A percentile compares a stretch with the other conserved stretches of the same genome.
phyloP scores from a whole-genome alignment of 441 rosid genomes.

The Syzygium syzygioides region DNA sequence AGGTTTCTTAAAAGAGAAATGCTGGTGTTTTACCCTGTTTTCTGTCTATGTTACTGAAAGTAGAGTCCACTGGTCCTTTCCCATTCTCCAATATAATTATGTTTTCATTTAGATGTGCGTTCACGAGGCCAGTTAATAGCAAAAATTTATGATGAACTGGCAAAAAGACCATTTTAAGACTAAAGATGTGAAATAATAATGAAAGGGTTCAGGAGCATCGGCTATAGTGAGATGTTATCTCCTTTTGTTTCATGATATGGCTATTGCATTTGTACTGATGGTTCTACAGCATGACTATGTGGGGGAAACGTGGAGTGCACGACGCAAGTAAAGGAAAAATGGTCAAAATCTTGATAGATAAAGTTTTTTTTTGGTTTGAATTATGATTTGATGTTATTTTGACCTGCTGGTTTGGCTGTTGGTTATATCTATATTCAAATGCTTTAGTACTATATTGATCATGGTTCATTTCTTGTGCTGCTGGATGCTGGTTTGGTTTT shows the following conservation, averaged over 20 bases:
- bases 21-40: background rate
- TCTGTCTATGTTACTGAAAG: background rate
- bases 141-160: background rate
- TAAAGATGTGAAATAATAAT: background rate
- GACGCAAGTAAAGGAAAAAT: background rate
- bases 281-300: background rate
- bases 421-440: background rate
- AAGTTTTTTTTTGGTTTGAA: background rate
- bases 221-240: background rate
- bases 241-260: background rate
- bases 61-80: background rate
- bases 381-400: background rate
- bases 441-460: background rate
- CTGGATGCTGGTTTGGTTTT: conserved; percentile 32
- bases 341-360: background rate
- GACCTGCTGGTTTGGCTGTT: background rate
- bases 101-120: background rate
- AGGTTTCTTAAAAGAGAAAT: background rate
- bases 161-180: background rate
- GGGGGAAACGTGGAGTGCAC: background rate
- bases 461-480: background rate
- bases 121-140: background rate
- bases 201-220: background rate
- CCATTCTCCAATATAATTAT: background rate
- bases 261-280: background rate